Percentiles rank a stretch among this genome's conserved stretches.
Conservation (phyloP, 2,329 filamentous ascomycete species). For the Calonectria multiphialidica region DNA sequence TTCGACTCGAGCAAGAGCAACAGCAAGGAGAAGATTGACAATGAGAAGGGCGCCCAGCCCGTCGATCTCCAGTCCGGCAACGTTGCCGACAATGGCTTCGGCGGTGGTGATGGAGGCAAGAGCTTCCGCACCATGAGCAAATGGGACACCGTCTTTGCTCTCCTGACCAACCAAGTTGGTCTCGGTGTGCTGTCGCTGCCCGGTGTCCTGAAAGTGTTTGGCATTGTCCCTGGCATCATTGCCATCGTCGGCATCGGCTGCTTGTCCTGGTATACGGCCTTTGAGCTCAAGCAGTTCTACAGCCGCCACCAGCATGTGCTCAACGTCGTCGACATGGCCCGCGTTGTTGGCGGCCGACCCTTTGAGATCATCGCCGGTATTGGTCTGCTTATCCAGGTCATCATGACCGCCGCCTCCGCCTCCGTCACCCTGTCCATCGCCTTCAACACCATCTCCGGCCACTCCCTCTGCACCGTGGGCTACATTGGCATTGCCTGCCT, state of each 20-base stretch:
- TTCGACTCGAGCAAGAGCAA: slow-evolving; percentile 41
- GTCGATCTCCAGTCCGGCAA: slow-evolving; percentile 36
- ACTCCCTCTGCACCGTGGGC: slow-evolving; percentile 73
- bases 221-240: slow-evolving; percentile 76
- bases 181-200: slow-evolving; percentile 75
- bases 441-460: slow-evolving; percentile 74
- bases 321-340: slow-evolving; percentile 78
- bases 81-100: slow-evolving; percentile 44
- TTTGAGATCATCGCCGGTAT: slow-evolving; percentile 53
- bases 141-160: slow-evolving; percentile 49
- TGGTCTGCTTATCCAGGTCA: slow-evolving; percentile 80
- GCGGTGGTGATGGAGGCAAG: slow-evolving; percentile 45
- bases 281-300: slow-evolving; percentile 72
- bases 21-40: slow-evolving; percentile 42
- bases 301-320: slow-evolving; percentile 75
- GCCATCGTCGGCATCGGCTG: slow-evolving; percentile 74
- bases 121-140: slow-evolving; percentile 49
- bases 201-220: slow-evolving; percentile 76
- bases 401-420: slow-evolving; percentile 76
- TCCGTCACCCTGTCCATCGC: slow-evolving; percentile 76
- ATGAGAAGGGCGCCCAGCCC: slow-evolving; percentile 19
- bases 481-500: slow-evolving; percentile 74
- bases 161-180: slow-evolving; percentile 51
- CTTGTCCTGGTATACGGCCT: slow-evolving; percentile 71
- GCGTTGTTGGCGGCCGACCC: slow-evolving; percentile 57